Percentiles rank a stretch among this genome's conserved stretches.
phyloP scores from a whole-genome alignment of 495 filamentous ascomycete genomes.

The Penicillium paradoxum region DNA sequence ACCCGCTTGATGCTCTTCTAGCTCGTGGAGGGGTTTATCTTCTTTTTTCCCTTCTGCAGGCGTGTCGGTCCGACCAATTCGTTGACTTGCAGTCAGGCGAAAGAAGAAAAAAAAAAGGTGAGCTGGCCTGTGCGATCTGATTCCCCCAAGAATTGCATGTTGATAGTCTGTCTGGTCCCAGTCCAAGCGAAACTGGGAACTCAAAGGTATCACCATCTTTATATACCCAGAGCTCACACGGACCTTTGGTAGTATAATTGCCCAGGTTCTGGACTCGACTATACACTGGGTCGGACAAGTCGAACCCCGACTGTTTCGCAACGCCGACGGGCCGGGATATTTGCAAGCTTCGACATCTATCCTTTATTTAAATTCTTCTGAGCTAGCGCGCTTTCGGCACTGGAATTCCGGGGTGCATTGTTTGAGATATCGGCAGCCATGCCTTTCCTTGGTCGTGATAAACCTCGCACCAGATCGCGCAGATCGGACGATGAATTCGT shows the following conservation, averaged over 20 bases:
- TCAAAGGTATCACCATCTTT: background rate
- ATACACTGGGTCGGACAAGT: slow-evolving; percentile 15
- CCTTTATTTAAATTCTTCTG: background rate
- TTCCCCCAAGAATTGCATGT: background rate
- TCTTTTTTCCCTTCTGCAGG: slow-evolving; percentile 4
- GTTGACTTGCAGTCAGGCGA: slow-evolving; percentile 10
- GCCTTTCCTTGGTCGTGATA: slow-evolving; percentile 31
- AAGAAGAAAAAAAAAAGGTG: slow-evolving; percentile 8
- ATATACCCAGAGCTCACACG: background rate
- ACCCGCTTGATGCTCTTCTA: background rate
- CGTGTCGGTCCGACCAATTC: slow-evolving; percentile 17
- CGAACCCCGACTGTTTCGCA: slow-evolving; percentile 18
- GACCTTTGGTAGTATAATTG: background rate
- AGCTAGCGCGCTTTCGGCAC: slow-evolving; percentile 1
- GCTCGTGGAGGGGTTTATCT: background rate
- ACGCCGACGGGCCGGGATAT: slow-evolving; percentile 7
- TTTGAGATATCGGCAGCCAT: slow-evolving; percentile 16
- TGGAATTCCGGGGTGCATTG: background rate
- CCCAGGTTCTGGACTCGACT: slow-evolving; percentile 12
- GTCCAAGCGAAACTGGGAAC: background rate
- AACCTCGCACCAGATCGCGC: slow-evolving; percentile 29
- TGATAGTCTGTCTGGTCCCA: background rate
- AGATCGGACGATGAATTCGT: slow-evolving; percentile 45
- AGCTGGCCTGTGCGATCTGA: background rate
- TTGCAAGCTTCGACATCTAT: slow-evolving; percentile 1